Evolutionary conservation across 257 asterid species (phyloP), one percentile per base, ranked within the genome.

Genomic region (Petunia secreta): DNA sequence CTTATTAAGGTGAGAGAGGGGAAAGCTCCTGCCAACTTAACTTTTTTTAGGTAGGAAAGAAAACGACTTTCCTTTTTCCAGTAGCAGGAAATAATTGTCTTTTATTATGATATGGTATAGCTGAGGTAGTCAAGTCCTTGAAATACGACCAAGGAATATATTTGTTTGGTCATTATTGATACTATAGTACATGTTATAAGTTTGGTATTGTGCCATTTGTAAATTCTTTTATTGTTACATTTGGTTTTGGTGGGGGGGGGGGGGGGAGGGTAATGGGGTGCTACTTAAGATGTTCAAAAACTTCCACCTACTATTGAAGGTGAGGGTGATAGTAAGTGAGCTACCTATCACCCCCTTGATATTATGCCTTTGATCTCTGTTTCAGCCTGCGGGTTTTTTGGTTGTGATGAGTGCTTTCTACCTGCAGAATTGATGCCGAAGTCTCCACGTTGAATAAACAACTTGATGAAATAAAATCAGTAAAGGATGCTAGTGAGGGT

Each of bases 341-440:
- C 77, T 50, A 34, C 62, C 62, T 5, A 60, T 34, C 77, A 48
- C 48, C 62, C 46, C 44, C 44, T 71, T 48, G 60, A 48, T 71
- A 34, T 48, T 71, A 44, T 50, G 46, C 62, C 62, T 48, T 50
- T 38, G 34, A 1, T 73, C 14, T 71, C 34, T 73, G 62, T 62
- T 34, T 73, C 36, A 0, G 13, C 6, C 16, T 5, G 46, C 15
- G 2, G 6, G 2, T 73, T 34, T 73, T 69, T 64, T 71, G 62
- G 62, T 73, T 73, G 46, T 73, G 54, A 73, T 73, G 25, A 34
- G 38, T 73, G 46, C 46, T 48, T 73, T 73, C 62, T 34, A 48
- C 62, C 62, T 59, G 80, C 93, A 92, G 99, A 89, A 92, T 96
- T 89, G 97, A 96, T 87, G 87, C 91, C 39, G 97, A 96, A 90